Conservation (phyloP, 176 grass and related monocot genomes). For the Olyra latifolia region DNA sequence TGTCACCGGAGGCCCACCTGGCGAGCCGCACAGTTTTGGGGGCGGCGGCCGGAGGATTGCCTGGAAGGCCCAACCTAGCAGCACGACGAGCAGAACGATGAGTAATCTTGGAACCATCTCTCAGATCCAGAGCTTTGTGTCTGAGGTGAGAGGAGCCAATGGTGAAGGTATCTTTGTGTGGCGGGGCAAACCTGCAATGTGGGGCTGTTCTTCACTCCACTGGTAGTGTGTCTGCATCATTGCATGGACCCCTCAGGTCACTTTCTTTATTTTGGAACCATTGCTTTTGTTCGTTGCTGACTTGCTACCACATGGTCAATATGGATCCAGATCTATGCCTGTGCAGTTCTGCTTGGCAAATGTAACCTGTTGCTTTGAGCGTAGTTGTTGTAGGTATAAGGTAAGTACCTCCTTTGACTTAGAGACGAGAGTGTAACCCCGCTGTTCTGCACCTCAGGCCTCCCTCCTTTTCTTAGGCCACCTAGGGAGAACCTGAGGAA, state of each 20-base stretch:
- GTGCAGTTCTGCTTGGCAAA: not conserved
- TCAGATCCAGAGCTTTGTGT: conserved; percentile 25
- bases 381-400: no score
- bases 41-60: conserved; percentile 54
- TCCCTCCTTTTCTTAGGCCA: no score
- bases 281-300: not conserved
- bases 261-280: not conserved
- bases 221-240: conserved; percentile 23
- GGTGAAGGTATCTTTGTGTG: conserved; percentile 26
- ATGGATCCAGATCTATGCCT: not conserved
- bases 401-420: no score
- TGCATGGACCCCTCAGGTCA: not conserved
- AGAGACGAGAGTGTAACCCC: no score
- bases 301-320: not conserved
- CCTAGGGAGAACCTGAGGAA: no score
- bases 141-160: not conserved
- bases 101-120: conserved; percentile 44
- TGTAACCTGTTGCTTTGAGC: not conserved
- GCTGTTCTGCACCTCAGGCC: no score
- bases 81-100: conserved; percentile 33
- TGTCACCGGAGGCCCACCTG: conserved; percentile 56
- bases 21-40: conserved; percentile 52
- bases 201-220: conserved; percentile 21
- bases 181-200: conserved; percentile 19
- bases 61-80: conserved; percentile 53